Base-by-base conservation (phyloP, 2,329 filamentous ascomycete genomes). In the Drechslerella stenobrocha region DNA sequence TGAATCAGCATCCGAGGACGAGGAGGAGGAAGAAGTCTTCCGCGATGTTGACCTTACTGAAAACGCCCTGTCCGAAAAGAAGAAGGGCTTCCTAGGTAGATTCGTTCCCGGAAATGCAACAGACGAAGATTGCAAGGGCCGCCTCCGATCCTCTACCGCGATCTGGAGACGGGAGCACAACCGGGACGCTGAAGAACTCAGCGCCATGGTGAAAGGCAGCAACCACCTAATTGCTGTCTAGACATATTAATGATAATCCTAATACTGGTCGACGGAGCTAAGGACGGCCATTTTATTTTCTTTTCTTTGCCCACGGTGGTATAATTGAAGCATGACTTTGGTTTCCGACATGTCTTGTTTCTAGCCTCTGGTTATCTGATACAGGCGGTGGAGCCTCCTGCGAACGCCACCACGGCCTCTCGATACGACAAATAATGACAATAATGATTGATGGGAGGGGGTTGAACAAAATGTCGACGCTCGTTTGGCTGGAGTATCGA, bases 1-100 rank as follows among this genome's bases (percentile, higher is more conserved):
- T 34, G 52, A 69, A 80, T 83, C 69, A 81, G 80, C 59, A 80
- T 80, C 51, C 83, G 24, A 81, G 84, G n/a, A 87, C 11, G 70
- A 70, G 15, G 50, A 85, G 26, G 82, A 84, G 40, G 89, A 93
- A 73, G 89, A 95, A 73, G 80, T 80, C 11, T 96, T 97, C 72
- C 92, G 96, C 75, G 92, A 97, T 52, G 89, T 97, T 6, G 90
- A 90, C 2, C 79, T 97, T 45, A 84, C 86, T 63, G 91, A 96
- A 71, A 89, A 93, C 34, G 79, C 82, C 48, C 85, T 85, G 72
- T 82, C 83, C 69, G 78, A 81, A 13, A 90, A 89, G 79, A 91
- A 89, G 79, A 86, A 85, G 61, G 82, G 88, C 9, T 86, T 96
- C 74, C 89, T 97, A 71, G 82, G 89, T 48, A 85, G 87, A 71